Percentiles rank a stretch among this genome's conserved stretches.
phyloP scores from a whole-genome alignment of 306 rosid species.

The Quercus ilex region DNA sequence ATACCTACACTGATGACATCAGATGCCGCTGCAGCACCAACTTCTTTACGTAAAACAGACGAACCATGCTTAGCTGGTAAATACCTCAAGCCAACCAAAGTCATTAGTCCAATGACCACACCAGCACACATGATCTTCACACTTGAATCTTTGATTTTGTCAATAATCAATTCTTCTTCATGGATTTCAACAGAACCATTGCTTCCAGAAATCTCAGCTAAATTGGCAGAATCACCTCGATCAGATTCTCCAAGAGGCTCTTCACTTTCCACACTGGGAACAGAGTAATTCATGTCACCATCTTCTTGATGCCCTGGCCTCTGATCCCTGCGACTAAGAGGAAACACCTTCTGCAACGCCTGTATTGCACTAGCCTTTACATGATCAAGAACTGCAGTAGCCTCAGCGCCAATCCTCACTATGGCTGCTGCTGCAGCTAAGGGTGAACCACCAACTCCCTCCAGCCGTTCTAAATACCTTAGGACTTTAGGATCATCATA shows the following conservation, averaged over 20 bases:
- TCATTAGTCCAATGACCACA: slow-evolving; percentile 74
- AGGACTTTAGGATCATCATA: slow-evolving; percentile 88
- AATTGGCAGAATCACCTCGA: slow-evolving; percentile 36
- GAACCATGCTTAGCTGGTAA: slow-evolving; percentile 53
- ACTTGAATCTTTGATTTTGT: slow-evolving; percentile 68
- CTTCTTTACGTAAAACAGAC: slow-evolving; percentile 33
- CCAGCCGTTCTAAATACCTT: slow-evolving; percentile 79
- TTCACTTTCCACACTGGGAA: slow-evolving; percentile 38
- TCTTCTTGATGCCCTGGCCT: slow-evolving; percentile 36
- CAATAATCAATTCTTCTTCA: slow-evolving; percentile 50
- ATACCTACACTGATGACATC: slow-evolving; percentile 55
- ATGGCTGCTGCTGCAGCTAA: slow-evolving; percentile 99
- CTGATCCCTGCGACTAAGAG: slow-evolving; percentile 48
- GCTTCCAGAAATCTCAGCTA: slow-evolving; percentile 43
- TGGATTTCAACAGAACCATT: slow-evolving; percentile 27
- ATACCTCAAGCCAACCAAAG: slow-evolving; percentile 65
- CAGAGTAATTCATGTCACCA: slow-evolving; percentile 37
- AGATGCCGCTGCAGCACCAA: slow-evolving; percentile 48
- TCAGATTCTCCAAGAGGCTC: slow-evolving; percentile 37
- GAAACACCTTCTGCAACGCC: slow-evolving; percentile 83
- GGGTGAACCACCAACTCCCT: slow-evolving; percentile 78
- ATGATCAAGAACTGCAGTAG: slow-evolving; percentile 86
- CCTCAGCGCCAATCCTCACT: slow-evolving; percentile 89
- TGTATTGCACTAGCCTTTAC: slow-evolving; percentile 81
- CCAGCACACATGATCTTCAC: slow-evolving; percentile 88